phyloP scores from a whole-genome alignment of 768 basidiomycete species.

The Russula vinacea region DNA sequence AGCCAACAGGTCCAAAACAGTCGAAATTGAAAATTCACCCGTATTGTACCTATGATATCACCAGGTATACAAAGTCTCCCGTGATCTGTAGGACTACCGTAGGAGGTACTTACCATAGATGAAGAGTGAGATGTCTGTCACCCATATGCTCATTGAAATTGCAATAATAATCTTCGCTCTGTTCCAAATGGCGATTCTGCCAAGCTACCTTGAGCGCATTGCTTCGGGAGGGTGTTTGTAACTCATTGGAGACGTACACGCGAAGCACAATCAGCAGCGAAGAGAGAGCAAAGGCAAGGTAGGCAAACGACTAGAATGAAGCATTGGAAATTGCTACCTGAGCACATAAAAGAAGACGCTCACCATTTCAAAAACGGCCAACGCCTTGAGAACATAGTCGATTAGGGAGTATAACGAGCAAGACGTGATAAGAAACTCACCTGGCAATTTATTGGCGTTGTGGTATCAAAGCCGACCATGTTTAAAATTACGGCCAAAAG shows the following conservation, averaged over 20 bases:
- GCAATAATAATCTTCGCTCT: not conserved
- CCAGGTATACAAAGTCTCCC: not conserved
- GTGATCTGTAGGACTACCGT: not conserved
- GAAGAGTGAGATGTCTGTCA: not conserved
- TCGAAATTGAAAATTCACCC: not conserved
- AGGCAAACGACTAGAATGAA: not conserved
- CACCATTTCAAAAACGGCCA: not conserved
- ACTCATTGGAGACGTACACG: not conserved
- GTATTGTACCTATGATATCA: not conserved
- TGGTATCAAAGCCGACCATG: conserved; percentile 2
- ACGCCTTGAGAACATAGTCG: not conserved
- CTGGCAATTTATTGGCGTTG: conserved; percentile 4
- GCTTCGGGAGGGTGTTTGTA: not conserved
- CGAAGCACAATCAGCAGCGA: conserved; percentile 10
- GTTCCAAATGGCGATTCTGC: conserved; percentile 12
- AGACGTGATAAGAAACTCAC: not conserved
- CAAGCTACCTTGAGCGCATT: not conserved
- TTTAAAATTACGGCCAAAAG: conserved; percentile 5
- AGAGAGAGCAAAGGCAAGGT: not conserved
- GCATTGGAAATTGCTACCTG: not conserved
- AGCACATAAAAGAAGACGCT: not conserved
- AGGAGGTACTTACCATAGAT: not conserved
- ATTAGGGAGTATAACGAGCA: not conserved
- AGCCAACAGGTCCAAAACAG: too few relatives aligned
- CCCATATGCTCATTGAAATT: not conserved